Percentiles rank a stretch among this genome's conserved stretches.
Evolutionary conservation across 1,284 basidiomycete genomes (phyloP).

Genomic region (Puccinia triticina): DNA sequence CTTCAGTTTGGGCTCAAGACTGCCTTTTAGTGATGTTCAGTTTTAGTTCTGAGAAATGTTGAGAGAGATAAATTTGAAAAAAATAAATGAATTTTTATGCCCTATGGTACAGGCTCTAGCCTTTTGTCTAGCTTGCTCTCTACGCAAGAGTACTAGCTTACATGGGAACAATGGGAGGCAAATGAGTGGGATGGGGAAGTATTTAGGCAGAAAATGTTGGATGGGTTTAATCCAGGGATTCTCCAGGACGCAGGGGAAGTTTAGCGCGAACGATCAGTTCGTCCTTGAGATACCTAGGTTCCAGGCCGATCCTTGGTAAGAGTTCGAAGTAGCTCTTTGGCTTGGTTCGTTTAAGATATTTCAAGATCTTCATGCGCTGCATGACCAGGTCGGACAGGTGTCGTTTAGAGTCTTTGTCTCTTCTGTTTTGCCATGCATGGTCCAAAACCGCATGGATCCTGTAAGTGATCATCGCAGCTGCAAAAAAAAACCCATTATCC

Average conservation of each 20-base stretch:
- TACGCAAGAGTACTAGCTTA: too few species aligned
- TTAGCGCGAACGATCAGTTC: constrained; percentile 47
- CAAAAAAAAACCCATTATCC: not conserved
- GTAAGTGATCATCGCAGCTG: constrained; percentile 45
- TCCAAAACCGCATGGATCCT: constrained; percentile 38
- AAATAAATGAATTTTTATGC: too few species aligned
- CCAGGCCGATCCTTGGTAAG: constrained; percentile 41
- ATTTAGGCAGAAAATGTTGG: not conserved
- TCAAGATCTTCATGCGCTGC: constrained; percentile 50
- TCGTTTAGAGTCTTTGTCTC: constrained; percentile 38
- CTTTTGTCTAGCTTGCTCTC: too few species aligned
- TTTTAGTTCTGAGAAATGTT: too few species aligned
- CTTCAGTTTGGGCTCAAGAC: too few species aligned
- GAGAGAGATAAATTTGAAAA: too few species aligned
- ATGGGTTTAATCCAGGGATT: constrained; percentile 20
- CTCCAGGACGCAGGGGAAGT: constrained; percentile 45
- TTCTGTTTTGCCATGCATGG: constrained; percentile 43
- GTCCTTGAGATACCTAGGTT: constrained; percentile 44
- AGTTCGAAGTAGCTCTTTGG: constrained; percentile 37
- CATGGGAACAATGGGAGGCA: too few species aligned
- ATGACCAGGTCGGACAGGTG: constrained; percentile 45
- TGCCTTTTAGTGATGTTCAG: too few species aligned
- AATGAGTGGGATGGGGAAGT: too few species aligned
- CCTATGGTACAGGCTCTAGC: too few species aligned
- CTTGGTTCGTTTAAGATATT: constrained; percentile 34